Evolutionary conservation across 345 rosid species (phyloP).

Genomic region (Ceriops tagal): DNA sequence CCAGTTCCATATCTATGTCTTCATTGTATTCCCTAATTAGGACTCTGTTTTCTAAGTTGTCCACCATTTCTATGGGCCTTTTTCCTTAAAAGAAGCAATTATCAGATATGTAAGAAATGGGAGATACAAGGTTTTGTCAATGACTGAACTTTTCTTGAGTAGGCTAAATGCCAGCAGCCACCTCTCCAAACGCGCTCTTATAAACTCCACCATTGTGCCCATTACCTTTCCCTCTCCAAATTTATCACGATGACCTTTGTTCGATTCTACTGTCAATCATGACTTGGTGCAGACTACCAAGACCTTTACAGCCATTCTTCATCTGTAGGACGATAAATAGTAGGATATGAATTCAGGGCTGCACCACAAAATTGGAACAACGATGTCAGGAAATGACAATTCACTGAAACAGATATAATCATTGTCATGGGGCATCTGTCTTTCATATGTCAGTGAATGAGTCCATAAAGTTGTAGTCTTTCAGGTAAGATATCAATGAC

Average conservation of each 20-base stretch:
- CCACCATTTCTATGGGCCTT: slow-evolving; percentile 20
- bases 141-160: slow-evolving; percentile 20
- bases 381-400: slow-evolving; percentile 26
- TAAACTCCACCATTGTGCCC: background rate
- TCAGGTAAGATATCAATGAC: background rate
- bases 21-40: slow-evolving; percentile 44
- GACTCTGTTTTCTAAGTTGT: slow-evolving; percentile 26
- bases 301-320: too few species aligned
- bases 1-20: slow-evolving; percentile 39
- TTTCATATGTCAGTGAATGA: slow-evolving; percentile 1
- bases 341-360: slow-evolving; percentile 12
- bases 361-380: slow-evolving; percentile 28
- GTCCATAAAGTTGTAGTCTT: slow-evolving; percentile 3
- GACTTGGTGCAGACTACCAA: too few species aligned
- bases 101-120: background rate
- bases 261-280: too few species aligned
- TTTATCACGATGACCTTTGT: too few species aligned
- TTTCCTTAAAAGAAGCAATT: background rate
- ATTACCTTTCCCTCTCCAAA: too few species aligned
- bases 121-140: slow-evolving; percentile 6
- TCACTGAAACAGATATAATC: slow-evolving; percentile 30
- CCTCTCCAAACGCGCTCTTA: slow-evolving; percentile 1
- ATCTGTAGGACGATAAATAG: slow-evolving; percentile 20
- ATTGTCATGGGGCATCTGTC: slow-evolving; percentile 5
- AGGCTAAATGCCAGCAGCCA: slow-evolving; percentile 20